Base-by-base conservation (phyloP, 331 rosid species). In the Quercus phellos region DNA sequence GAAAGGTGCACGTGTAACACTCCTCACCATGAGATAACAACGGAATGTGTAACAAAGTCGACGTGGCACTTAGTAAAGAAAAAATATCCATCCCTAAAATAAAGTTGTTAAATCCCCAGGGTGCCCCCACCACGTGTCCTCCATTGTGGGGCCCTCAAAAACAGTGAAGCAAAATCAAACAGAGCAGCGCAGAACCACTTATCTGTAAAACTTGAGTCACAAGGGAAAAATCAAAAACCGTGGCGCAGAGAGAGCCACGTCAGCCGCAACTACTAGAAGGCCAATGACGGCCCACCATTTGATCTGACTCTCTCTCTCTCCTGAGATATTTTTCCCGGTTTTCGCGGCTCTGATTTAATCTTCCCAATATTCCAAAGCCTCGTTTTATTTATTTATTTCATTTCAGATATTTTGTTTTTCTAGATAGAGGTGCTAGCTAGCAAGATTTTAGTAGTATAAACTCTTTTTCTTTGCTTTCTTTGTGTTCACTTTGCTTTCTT, bases 231-330 rank as follows among this genome's bases (percentile, higher is more conserved):
- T 42, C 61, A 70, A 67, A 82, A 80, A 2, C 46, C 43, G 78
- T 85, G 97, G 94, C 27, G 30, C 34, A 72, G 2, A 77, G 35
- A 8, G 5, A 0, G 68, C 78, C 97, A 90, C 94, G 84, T 90
- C 78, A 74, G 18, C 73, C 3, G n/a, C 3, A 6, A 16, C 67
- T 19, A 34, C 35, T 35, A 26, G 51, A 69, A 16, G 73, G 73
- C 88, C 84, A 87, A 82, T 82, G 82, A 56, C 88, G 27, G 70
- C 79, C 80, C 2, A 29, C 82, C 87, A 84, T 82, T 82, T 63
- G 89, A 90, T 83, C 51, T 79, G 43, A 73, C 51, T 4, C 19
- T 27, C 59, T 1, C 70, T 35, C 46, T 38, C 46, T 38, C 42
- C 42, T 38, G 30, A 86, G 88, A 90, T 90, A 87, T 86, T 84